These are phyloP conservation scores for Mycena haematopus DNA, from an alignment of 768 basidiomycete genomes.

Conservation along the genomic window DNA sequence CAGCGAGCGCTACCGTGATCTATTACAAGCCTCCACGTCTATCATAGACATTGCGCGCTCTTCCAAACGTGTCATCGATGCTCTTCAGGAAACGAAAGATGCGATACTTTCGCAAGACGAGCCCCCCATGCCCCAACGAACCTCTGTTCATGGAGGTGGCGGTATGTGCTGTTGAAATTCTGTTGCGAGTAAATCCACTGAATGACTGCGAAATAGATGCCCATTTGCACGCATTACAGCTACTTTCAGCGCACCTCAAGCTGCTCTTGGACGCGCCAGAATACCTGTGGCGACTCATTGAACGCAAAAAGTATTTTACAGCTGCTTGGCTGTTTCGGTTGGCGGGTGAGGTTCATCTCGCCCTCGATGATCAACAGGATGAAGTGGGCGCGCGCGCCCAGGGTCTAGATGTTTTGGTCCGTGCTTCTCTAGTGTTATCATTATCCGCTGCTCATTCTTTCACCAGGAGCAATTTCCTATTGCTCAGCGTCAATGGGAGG, in stretches of 20 bases:
- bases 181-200: constrained; percentile 12
- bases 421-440: constrained; percentile 29
- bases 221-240: constrained; percentile 71
- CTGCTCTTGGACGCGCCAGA: constrained; percentile 92
- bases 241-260: constrained; percentile 88
- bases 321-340: constrained; percentile 91
- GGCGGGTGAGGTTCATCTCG: constrained; percentile 82
- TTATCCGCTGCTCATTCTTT: constrained; percentile 5
- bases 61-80: constrained; percentile 66
- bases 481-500: constrained; percentile 93
- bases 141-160: constrained; percentile 45
- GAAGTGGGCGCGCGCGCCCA: constrained; percentile 64
- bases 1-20: constrained; percentile 90
- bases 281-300: constrained; percentile 87
- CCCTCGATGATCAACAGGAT: constrained; percentile 71
- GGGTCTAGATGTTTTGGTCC: constrained; percentile 68
- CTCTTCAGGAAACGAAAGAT: constrained; percentile 66
- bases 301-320: constrained; percentile 77
- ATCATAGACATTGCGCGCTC: constrained; percentile 80
- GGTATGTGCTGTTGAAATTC: constrained; percentile 42
- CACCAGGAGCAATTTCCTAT: constrained; percentile 84
- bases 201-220: constrained; percentile 50
- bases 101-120: constrained; percentile 56
- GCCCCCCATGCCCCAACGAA: constrained; percentile 49
- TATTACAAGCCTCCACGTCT: constrained; percentile 84